A percentile compares a stretch with the other conserved stretches of the same genome.
Evolutionary conservation across 495 filamentous ascomycete genomes (phyloP).

Genomic region (Tuber brumale): DNA sequence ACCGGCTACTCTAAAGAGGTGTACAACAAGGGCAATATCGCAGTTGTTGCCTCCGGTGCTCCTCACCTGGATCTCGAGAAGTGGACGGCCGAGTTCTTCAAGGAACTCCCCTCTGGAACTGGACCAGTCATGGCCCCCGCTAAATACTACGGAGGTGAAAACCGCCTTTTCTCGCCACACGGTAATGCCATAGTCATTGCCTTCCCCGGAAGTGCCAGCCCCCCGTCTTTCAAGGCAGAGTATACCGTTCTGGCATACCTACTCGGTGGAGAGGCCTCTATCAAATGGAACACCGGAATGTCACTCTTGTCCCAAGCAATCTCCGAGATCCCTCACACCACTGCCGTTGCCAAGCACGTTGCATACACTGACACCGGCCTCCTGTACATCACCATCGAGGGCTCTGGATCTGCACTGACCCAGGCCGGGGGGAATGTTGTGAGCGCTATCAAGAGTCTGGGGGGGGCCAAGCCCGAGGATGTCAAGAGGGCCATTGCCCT

Average conservation of each 20-base stretch:
- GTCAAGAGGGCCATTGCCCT: constrained; percentile 84
- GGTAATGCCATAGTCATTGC: constrained; percentile 76
- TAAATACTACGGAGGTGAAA: constrained; percentile 91
- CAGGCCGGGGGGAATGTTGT: constrained; percentile 58
- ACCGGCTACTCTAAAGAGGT: constrained; percentile 64
- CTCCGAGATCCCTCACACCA: constrained; percentile 57
- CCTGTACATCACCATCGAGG: constrained; percentile 69
- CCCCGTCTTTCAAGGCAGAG: constrained; percentile 72
- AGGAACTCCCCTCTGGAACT: constrained; percentile 46
- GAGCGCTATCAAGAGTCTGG: constrained; percentile 71
- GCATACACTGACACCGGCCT: constrained; percentile 94
- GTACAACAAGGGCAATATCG: constrained; percentile 82
- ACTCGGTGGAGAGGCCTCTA: constrained; percentile 78
- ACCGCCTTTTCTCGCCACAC: constrained; percentile 68
- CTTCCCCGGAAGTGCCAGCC: constrained; percentile 75
- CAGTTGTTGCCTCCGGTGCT: constrained; percentile 82
- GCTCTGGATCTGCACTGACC: constrained; percentile 59
- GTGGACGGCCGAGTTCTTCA: constrained; percentile 91
- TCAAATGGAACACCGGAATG: constrained; percentile 95
- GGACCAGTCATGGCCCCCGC: constrained; percentile 47
- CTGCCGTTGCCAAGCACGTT: constrained; percentile 61
- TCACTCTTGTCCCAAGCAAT: constrained; percentile 75
- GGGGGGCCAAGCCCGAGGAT: constrained; percentile 69
- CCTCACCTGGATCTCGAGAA: constrained; percentile 68
- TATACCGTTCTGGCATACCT: constrained; percentile 80